A percentile compares a stretch with the other conserved stretches of the same genome.
These are phyloP conservation scores for Handroanthus guayacan DNA, from an alignment of 257 asterid species.

Conservation along the genomic window DNA sequence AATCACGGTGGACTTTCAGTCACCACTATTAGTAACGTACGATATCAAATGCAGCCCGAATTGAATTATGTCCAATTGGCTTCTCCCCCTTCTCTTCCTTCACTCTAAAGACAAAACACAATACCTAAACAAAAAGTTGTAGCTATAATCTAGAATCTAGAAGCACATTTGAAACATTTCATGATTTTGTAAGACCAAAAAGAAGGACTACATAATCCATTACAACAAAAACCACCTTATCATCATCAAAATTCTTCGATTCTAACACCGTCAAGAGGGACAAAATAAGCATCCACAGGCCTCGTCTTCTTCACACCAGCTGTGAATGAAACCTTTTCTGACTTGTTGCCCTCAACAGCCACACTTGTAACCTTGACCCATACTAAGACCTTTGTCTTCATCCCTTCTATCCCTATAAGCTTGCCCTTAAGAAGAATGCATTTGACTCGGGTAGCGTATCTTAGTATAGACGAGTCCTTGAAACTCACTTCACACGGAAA, in stretches of 20 bases:
- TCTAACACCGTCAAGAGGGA: constrained; percentile 62
- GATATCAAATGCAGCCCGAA: too few relatives aligned
- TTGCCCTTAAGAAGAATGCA: constrained; percentile 78
- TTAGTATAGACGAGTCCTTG: constrained; percentile 65
- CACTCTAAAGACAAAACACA: too few relatives aligned
- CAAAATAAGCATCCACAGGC: constrained; percentile 64
- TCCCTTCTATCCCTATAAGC: constrained; percentile 76
- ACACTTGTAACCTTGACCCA: constrained; percentile 83
- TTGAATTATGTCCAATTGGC: too few relatives aligned
- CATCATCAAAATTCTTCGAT: constrained; percentile 65
- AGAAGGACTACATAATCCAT: background rate
- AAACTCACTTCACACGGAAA: constrained; percentile 77
- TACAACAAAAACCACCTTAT: background rate
- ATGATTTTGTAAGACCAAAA: background rate
- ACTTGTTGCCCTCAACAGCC: constrained; percentile 64
- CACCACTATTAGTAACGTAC: too few relatives aligned
- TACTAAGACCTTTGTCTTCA: constrained; percentile 77
- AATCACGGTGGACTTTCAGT: too few relatives aligned
- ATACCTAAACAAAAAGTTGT: too few relatives aligned
- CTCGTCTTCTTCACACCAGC: constrained; percentile 87
- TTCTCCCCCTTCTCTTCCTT: too few relatives aligned
- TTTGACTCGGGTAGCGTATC: constrained; percentile 69
- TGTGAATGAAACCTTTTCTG: constrained; percentile 71
- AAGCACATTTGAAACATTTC: background rate
- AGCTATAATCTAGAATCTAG: too few relatives aligned